These are phyloP conservation scores for Scleroderma citrinum DNA, from an alignment of 768 basidiomycete species.

Conservation along the genomic window DNA sequence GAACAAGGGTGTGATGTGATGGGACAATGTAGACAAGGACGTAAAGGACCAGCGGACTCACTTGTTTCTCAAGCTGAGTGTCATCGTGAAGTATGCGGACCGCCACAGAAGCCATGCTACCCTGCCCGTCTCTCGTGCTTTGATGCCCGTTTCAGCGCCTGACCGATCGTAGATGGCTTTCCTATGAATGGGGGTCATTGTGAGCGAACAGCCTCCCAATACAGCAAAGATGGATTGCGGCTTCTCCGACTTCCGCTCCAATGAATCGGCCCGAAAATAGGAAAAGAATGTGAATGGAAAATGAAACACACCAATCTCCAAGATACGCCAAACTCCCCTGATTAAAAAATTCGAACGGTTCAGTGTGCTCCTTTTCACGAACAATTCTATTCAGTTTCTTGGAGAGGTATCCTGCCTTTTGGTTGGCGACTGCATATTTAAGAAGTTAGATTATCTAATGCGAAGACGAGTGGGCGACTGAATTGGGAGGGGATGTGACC, in stretches of 20 bases:
- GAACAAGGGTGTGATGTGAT: neutral
- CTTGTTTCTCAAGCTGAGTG: slow-evolving; percentile 68
- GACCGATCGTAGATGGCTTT: slow-evolving; percentile 74
- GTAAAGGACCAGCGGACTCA: slow-evolving; percentile 24
- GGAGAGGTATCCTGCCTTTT: slow-evolving; percentile 64
- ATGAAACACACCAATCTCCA: slow-evolving; percentile 55
- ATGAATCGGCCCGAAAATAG: neutral
- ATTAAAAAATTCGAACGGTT: slow-evolving; percentile 67
- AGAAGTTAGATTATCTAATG: neutral
- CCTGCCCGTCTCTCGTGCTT: slow-evolving; percentile 58
- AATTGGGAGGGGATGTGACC: neutral
- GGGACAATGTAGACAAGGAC: too few species aligned
- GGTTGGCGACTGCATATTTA: slow-evolving; percentile 66
- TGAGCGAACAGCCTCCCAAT: neutral
- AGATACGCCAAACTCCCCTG: slow-evolving; percentile 76
- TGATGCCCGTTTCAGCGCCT: slow-evolving; percentile 39
- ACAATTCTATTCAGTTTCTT: slow-evolving; percentile 62
- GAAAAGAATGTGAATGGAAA: neutral
- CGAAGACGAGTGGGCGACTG: neutral
- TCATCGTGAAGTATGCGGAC: slow-evolving; percentile 76
- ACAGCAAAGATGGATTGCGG: neutral
- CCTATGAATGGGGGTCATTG: slow-evolving; percentile 33
- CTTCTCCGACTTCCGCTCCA: neutral
- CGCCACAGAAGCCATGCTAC: slow-evolving; percentile 78
- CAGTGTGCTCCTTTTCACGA: slow-evolving; percentile 39